phyloP scores from a whole-genome alignment of 2,329 filamentous ascomycete genomes.

The Bipolaris bicolor region DNA sequence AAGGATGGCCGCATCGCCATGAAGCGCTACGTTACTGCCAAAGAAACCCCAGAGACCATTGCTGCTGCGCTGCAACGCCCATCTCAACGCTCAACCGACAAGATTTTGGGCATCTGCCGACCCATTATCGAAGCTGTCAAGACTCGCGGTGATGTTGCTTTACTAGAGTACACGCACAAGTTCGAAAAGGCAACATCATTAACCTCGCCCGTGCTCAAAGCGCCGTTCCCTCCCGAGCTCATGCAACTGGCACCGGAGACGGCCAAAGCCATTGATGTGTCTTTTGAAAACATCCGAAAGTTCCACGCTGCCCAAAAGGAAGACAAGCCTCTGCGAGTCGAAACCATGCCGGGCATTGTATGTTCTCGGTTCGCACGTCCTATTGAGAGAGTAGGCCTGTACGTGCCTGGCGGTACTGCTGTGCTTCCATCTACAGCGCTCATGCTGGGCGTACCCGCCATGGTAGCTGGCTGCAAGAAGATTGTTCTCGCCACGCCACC shows the following conservation, averaged over 20 bases:
- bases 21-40: slow-evolving; percentile 75
- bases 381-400: slow-evolving; percentile 94
- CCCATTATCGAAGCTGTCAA: slow-evolving; percentile 92
- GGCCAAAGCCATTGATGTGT: slow-evolving; percentile 88
- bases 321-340: slow-evolving; percentile 79
- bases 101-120: slow-evolving; percentile 86
- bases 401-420: slow-evolving; percentile 93
- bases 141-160: slow-evolving; percentile 80
- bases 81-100: slow-evolving; percentile 92
- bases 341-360: slow-evolving; percentile 96
- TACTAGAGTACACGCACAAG: slow-evolving; percentile 94
- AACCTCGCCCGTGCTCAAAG: slow-evolving; percentile 84
- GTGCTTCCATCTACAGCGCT: slow-evolving; percentile 96
- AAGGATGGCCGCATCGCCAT: slow-evolving; percentile 73
- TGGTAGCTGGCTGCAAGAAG: slow-evolving; percentile 95
- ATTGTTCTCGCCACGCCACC: slow-evolving; percentile 94
- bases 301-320: slow-evolving; percentile 94
- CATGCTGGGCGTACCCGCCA: slow-evolving; percentile 96
- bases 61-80: slow-evolving; percentile 80
- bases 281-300: slow-evolving; percentile 90
- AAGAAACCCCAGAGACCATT: slow-evolving; percentile 69
- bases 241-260: slow-evolving; percentile 88
- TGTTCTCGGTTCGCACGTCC: slow-evolving; percentile 92
- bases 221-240: slow-evolving; percentile 82
- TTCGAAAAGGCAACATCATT: slow-evolving; percentile 96